Percentiles rank a stretch among this genome's conserved stretches.
phyloP scores from a whole-genome alignment of 2,329 filamentous ascomycete genomes.

The Fusarium globosum region DNA sequence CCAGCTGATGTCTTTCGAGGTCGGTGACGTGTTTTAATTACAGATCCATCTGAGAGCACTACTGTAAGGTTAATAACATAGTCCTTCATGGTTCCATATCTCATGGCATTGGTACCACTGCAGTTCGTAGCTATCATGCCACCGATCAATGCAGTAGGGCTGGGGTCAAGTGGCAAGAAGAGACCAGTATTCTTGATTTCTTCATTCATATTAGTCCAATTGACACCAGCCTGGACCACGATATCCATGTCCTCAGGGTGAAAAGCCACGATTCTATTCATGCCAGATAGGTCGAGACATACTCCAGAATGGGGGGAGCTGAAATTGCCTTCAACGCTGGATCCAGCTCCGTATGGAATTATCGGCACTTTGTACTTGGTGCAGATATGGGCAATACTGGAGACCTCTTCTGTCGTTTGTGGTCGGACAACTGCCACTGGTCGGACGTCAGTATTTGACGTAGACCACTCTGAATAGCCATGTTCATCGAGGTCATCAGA shows the following conservation, averaged over 20 bases:
- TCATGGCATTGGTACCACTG: conserved; percentile 68
- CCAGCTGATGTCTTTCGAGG: conserved; percentile 77
- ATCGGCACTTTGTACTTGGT: conserved; percentile 73
- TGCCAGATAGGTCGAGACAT: conserved; percentile 74
- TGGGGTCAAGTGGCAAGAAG: conserved; percentile 77
- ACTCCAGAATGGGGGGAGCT: conserved; percentile 74
- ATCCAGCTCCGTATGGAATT: conserved; percentile 80
- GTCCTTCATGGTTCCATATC: conserved; percentile 82
- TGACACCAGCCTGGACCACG: conserved; percentile 75
- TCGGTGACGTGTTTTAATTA: conserved; percentile 73
- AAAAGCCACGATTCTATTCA: conserved; percentile 73
- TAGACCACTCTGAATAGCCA: background rate
- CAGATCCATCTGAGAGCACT: conserved; percentile 73
- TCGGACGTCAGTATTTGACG: conserved; percentile 63
- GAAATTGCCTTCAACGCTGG: conserved; percentile 78
- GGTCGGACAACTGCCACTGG: conserved; percentile 74
- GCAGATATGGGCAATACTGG: conserved; percentile 70
- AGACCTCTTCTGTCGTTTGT: conserved; percentile 71
- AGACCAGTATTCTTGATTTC: conserved; percentile 70
- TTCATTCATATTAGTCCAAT: conserved; percentile 75
- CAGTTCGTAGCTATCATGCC: conserved; percentile 76
- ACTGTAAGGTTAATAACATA: conserved; percentile 79
- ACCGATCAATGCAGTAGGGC: conserved; percentile 68
- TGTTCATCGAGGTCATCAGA: conserved; percentile 63
- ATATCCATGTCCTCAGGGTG: conserved; percentile 78